phyloP scores from a whole-genome alignment of 176 grass and related monocot genomes.

The Triticum dicoccoides region DNA sequence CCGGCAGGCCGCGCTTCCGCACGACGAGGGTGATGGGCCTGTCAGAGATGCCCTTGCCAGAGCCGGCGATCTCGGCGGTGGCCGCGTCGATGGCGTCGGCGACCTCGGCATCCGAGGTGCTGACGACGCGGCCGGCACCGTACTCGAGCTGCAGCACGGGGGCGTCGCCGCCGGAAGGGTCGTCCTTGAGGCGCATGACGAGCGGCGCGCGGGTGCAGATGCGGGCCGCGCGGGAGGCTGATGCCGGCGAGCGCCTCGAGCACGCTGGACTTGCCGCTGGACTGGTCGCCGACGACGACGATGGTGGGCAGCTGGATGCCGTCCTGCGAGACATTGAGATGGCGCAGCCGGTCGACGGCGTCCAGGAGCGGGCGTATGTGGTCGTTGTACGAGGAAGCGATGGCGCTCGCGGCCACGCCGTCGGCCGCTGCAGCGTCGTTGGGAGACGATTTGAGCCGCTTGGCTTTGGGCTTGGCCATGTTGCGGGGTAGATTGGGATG shows the following conservation, averaged over 20 bases:
- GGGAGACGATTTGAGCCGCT: neutral
- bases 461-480: neutral
- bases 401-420: slow-evolving; percentile 21
- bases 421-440: neutral
- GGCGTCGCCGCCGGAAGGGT: slow-evolving; percentile 1
- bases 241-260: slow-evolving; percentile 70
- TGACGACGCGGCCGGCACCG: slow-evolving; percentile 15
- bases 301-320: slow-evolving; percentile 78
- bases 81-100: slow-evolving; percentile 32
- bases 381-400: slow-evolving; percentile 50
- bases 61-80: slow-evolving; percentile 43
- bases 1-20: slow-evolving; percentile 47
- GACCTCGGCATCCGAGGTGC: slow-evolving; percentile 39
- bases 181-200: slow-evolving; percentile 59
- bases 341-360: slow-evolving; percentile 51
- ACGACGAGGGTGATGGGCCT: slow-evolving; percentile 58
- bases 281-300: slow-evolving; percentile 63
- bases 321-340: slow-evolving; percentile 60
- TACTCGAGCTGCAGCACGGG: slow-evolving; percentile 48
- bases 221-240: slow-evolving; percentile 67
- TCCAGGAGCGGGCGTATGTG: slow-evolving; percentile 59
- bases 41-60: slow-evolving; percentile 54
- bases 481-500: no score
- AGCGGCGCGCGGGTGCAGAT: slow-evolving; percentile 71
- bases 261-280: slow-evolving; percentile 58